Conservation (phyloP, 2,329 filamentous ascomycete genomes). For the Didymella exigua region DNA sequence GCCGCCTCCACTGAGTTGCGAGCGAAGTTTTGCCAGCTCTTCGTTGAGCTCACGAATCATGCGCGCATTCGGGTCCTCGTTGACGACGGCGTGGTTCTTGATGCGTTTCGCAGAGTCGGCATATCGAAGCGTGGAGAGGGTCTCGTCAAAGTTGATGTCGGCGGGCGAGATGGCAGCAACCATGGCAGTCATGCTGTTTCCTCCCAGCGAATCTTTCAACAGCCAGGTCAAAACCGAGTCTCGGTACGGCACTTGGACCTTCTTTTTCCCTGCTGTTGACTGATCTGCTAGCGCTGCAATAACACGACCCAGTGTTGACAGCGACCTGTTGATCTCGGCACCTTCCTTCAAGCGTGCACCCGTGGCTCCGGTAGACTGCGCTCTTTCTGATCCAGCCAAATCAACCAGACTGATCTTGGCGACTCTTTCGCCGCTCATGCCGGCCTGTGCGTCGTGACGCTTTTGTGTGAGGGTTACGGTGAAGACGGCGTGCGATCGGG, state of each 20-base stretch:
- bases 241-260: constrained; percentile 87
- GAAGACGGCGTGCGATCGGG: constrained; percentile 97
- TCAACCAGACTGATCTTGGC: constrained; percentile 98
- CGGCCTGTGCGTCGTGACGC: constrained; percentile 85
- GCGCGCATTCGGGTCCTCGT: constrained; percentile 96
- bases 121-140: constrained; percentile 91
- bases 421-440: constrained; percentile 97
- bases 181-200: constrained; percentile 99
- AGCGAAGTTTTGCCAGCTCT: constrained; percentile 81
- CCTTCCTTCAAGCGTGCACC: constrained; percentile 95
- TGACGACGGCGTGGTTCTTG: constrained; percentile 99
- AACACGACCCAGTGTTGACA: constrained; percentile 95
- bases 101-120: constrained; percentile 98
- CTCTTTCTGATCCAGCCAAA: constrained; percentile 95
- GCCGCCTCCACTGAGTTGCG: constrained; percentile 68
- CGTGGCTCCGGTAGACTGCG: constrained; percentile 94
- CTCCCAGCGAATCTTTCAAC: constrained; percentile 93
- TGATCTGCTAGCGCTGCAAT: constrained; percentile 94
- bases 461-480: constrained; percentile 96
- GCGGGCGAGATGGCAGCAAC: constrained; percentile 98
- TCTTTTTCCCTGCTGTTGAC: constrained; percentile 76
- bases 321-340: constrained; percentile 95
- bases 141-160: constrained; percentile 99
- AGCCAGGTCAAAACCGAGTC: constrained; percentile 97
- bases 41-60: constrained; percentile 99